A percentile compares a stretch with the other conserved stretches of the same genome.
Conservation (phyloP, 225 moss, liverwort and hornwort species). For the Pseudoscleropodium purum region DNA sequence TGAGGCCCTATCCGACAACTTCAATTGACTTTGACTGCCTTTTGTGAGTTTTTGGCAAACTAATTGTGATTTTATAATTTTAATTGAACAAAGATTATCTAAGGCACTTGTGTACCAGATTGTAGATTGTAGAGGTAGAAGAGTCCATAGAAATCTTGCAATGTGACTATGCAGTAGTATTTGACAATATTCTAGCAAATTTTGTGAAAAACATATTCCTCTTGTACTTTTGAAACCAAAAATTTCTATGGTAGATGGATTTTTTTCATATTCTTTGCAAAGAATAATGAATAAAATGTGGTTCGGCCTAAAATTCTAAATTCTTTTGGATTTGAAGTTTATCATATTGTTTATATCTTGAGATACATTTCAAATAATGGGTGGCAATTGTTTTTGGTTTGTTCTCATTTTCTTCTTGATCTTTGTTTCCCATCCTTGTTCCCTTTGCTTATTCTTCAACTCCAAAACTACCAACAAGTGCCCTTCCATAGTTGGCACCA, state of each 20-base stretch:
- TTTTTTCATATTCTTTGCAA: not conserved
- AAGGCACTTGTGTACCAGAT: accelerated
- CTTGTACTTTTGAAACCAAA: not conserved
- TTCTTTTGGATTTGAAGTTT: not conserved
- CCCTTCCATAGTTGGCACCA: accelerated
- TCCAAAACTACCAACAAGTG: accelerated
- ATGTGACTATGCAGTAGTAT: not conserved
- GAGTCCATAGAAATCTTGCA: not conserved
- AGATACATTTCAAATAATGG: accelerated
- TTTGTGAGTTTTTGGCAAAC: accelerated
- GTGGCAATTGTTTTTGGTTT: accelerated
- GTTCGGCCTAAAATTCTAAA: not conserved
- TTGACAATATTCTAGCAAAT: not conserved
- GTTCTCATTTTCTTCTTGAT: accelerated
- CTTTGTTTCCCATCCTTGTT: not conserved
- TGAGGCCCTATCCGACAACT: accelerated
- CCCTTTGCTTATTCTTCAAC: too few species aligned
- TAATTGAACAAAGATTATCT: not conserved
- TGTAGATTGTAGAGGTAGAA: not conserved
- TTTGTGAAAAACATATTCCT: not conserved
- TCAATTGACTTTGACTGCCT: not conserved
- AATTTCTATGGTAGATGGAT: accelerated
- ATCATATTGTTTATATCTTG: not conserved
- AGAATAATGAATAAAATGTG: not conserved
- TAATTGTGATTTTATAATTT: too few species aligned